Conservation (phyloP, 352 stramenopile genomes). For the Globisporangium canariense region DNA sequence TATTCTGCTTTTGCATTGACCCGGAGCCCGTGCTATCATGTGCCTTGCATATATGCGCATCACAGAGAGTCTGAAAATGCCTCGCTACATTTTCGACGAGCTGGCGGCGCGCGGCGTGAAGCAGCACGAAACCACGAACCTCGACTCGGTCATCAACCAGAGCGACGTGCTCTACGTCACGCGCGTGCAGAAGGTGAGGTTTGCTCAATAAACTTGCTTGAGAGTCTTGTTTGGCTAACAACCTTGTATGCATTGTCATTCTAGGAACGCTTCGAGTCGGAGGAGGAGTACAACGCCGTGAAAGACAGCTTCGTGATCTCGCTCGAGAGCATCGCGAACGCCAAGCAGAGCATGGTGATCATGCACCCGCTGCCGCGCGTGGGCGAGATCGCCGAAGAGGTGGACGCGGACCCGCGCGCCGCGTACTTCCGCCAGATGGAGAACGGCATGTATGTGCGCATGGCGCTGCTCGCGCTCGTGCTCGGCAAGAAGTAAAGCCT, state of each 20-base stretch:
- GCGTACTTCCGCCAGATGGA: slow-evolving; percentile 98
- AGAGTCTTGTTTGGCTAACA: background rate
- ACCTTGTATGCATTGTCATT: background rate
- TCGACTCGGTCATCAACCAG: slow-evolving; percentile 85
- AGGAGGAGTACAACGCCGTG: slow-evolving; percentile 93
- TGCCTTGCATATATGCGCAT: background rate
- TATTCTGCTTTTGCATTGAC: background rate
- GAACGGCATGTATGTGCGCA: slow-evolving; percentile 99
- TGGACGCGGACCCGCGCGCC: slow-evolving; percentile 94
- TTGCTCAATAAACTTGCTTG: background rate
- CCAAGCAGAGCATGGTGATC: slow-evolving; percentile 93
- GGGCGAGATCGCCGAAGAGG: slow-evolving; percentile 95
- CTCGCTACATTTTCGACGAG: slow-evolving; percentile 77
- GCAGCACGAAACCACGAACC: slow-evolving; percentile 83
- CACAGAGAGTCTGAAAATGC: slow-evolving; percentile 78
- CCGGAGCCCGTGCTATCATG: background rate
- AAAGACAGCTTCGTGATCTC: slow-evolving; percentile 90
- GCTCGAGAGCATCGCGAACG: slow-evolving; percentile 56
- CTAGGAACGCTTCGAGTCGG: slow-evolving; percentile 93
- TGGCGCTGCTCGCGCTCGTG: slow-evolving; percentile 96
- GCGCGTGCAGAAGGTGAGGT: slow-evolving; percentile 90
- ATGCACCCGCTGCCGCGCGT: slow-evolving; percentile 98
- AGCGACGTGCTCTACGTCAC: slow-evolving; percentile 99
- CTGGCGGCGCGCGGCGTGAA: slow-evolving; percentile 59
- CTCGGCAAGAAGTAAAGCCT: slow-evolving; percentile 69